These are phyloP conservation scores for Knoxdaviesia proteae DNA, from an alignment of 2,329 filamentous ascomycete genomes.

Conservation along the genomic window DNA sequence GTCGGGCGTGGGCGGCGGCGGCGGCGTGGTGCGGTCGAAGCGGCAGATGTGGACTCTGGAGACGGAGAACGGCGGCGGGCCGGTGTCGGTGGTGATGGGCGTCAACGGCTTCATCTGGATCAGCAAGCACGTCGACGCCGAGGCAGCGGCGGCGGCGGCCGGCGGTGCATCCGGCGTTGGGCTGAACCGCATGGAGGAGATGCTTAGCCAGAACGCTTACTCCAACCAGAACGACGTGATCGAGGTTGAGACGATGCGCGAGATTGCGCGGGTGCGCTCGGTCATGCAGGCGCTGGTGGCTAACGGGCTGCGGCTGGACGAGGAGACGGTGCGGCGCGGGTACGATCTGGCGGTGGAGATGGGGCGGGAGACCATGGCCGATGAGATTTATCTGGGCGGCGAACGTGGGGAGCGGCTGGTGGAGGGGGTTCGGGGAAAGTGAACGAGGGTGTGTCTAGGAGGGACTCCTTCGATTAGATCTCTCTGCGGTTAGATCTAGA, in stretches of 20 bases:
- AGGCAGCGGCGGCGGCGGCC: slow-evolving; percentile 23
- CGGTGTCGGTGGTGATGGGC: slow-evolving; percentile 70
- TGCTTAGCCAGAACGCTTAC: slow-evolving; percentile 68
- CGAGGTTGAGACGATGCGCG: slow-evolving; percentile 51
- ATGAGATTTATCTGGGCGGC: slow-evolving; percentile 38
- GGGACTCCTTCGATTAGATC: too few relatives aligned
- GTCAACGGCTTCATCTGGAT: slow-evolving; percentile 98
- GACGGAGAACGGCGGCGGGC: slow-evolving; percentile 30
- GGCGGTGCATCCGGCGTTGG: slow-evolving; percentile 26
- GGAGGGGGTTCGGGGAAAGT: slow-evolving; percentile 10
- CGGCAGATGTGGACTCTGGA: slow-evolving; percentile 76
- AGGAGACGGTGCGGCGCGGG: slow-evolving; percentile 64
- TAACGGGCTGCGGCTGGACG: slow-evolving; percentile 66
- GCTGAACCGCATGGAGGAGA: slow-evolving; percentile 79
- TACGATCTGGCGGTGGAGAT: slow-evolving; percentile 69
- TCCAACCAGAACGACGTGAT: slow-evolving; percentile 89
- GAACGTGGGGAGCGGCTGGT: slow-evolving; percentile 31
- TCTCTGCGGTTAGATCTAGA: too few relatives aligned
- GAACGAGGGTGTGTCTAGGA: background rate
- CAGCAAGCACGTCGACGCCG: slow-evolving; percentile 54
- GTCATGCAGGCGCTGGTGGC: slow-evolving; percentile 71
- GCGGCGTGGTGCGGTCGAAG: slow-evolving; percentile 64
- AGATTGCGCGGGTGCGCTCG: slow-evolving; percentile 68
- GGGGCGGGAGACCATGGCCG: slow-evolving; percentile 37
- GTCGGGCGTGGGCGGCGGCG: slow-evolving; percentile 63